Conservation (phyloP, 2,329 filamentous ascomycete genomes). For the Fusarium luffae region DNA sequence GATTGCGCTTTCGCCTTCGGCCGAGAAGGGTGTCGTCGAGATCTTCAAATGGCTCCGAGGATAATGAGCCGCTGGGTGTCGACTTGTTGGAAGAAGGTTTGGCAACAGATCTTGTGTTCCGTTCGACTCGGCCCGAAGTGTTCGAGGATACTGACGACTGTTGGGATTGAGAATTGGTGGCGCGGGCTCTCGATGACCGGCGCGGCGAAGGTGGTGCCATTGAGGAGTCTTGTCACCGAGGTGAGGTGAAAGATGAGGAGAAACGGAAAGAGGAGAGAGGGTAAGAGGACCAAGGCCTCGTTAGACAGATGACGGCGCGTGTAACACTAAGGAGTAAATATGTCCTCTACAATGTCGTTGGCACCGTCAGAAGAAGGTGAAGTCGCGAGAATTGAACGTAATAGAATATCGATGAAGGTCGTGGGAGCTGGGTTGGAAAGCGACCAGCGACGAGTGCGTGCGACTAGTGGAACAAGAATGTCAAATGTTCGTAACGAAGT, state of each 20-base stretch:
- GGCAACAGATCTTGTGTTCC: conserved; percentile 76
- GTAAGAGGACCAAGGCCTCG: background rate
- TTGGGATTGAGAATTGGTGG: conserved; percentile 78
- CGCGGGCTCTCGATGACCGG: conserved; percentile 90
- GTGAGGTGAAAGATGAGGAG: conserved; percentile 45
- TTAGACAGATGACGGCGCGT: conserved; percentile 8
- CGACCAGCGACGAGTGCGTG: conserved; percentile 37
- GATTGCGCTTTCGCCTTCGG: conserved; percentile 81
- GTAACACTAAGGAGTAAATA: conserved; percentile 1
- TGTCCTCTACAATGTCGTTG: background rate
- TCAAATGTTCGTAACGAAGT: conserved; percentile 39
- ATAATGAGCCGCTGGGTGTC: conserved; percentile 76
- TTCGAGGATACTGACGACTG: conserved; percentile 84
- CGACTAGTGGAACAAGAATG: conserved; percentile 41
- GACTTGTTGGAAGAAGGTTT: conserved; percentile 83
- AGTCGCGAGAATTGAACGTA: conserved; percentile 38
- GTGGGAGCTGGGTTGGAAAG: conserved; percentile 30
- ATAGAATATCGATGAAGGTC: conserved; percentile 25
- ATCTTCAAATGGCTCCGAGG: conserved; percentile 75
- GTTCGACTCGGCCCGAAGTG: conserved; percentile 79
- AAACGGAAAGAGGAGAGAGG: conserved; percentile 15
- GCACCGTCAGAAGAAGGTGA: conserved; percentile 9
- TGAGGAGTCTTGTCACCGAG: conserved; percentile 51
- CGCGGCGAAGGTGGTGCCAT: conserved; percentile 77
- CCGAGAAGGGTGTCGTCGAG: conserved; percentile 77